These are phyloP conservation scores for Durusdinium trenchii DNA, from an alignment of 73 alveolate genomes.

Conservation along the genomic window DNA sequence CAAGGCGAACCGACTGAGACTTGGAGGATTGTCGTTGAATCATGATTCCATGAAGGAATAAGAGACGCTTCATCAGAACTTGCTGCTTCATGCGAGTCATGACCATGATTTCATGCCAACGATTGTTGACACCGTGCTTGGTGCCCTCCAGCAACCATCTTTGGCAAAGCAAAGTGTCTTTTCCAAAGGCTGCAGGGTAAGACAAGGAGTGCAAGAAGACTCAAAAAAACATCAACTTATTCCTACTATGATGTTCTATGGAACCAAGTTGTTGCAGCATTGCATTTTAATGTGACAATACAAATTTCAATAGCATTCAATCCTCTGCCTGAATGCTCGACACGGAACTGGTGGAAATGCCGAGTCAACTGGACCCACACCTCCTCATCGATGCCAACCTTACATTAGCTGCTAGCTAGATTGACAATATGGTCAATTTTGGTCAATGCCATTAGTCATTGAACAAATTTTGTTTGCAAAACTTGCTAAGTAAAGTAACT, in stretches of 20 bases:
- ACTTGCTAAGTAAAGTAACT: background rate
- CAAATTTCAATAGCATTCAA: background rate
- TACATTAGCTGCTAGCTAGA: background rate
- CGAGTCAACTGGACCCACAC: background rate
- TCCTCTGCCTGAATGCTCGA: background rate
- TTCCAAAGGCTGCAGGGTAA: background rate
- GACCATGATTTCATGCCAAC: background rate
- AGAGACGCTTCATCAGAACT: background rate
- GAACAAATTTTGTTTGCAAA: background rate
- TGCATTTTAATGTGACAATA: no score
- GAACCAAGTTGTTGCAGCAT: no score
- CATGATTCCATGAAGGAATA: background rate
- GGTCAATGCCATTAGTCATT: no score
- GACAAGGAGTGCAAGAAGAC: no score
- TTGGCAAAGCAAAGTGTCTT: background rate
- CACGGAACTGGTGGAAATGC: background rate
- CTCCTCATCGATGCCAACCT: background rate
- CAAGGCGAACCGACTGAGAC: background rate
- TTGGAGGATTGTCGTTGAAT: background rate
- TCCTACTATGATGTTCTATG: no score
- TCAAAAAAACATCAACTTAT: no score
- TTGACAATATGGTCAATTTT: background rate
- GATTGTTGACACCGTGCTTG: background rate
- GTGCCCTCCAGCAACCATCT: background rate
- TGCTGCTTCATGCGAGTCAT: background rate